phyloP scores from a whole-genome alignment of 2,329 filamentous ascomycete species.

The Ceratocystis albifundus region DNA sequence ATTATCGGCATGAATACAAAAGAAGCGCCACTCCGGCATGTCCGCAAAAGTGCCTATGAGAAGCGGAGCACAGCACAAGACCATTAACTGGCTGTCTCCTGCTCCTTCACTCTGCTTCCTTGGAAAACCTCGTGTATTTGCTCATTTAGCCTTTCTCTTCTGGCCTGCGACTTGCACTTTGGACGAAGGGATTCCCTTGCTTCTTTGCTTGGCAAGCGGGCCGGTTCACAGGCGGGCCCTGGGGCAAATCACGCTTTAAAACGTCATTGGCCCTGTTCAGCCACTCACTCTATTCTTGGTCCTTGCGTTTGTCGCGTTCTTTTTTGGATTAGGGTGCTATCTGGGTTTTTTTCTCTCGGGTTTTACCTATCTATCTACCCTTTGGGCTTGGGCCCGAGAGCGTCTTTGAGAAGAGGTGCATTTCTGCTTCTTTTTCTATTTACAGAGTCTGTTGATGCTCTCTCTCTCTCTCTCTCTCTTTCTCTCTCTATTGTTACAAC shows the following conservation, averaged over 20 bases:
- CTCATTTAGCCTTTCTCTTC: background rate
- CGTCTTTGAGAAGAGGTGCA: no score
- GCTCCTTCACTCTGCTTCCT: background rate
- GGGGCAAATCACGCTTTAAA: slow-evolving; percentile 4
- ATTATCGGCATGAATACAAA: slow-evolving; percentile 8
- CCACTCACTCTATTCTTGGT: slow-evolving; percentile 7
- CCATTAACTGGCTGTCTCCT: background rate
- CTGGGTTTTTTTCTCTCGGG: background rate
- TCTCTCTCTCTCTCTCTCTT: no score
- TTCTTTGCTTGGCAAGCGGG: slow-evolving; percentile 5
- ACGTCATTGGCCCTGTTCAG: slow-evolving; percentile 10
- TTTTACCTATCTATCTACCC: background rate
- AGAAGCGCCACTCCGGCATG: slow-evolving; percentile 9
- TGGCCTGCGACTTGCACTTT: slow-evolving; percentile 2
- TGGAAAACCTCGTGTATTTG: background rate
- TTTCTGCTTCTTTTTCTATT: no score
- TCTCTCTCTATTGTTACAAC: no score
- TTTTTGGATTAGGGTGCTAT: background rate
- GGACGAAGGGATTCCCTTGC: slow-evolving; percentile 8
- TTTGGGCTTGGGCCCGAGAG: background rate
- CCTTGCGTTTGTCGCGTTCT: slow-evolving; percentile 2
- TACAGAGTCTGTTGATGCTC: no score
- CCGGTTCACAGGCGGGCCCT: background rate
- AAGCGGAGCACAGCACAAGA: slow-evolving; percentile 4
- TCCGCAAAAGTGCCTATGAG: slow-evolving; percentile 6